Conservation (phyloP, 2,329 filamentous ascomycete genomes). For the Penicillium sp. region DNA sequence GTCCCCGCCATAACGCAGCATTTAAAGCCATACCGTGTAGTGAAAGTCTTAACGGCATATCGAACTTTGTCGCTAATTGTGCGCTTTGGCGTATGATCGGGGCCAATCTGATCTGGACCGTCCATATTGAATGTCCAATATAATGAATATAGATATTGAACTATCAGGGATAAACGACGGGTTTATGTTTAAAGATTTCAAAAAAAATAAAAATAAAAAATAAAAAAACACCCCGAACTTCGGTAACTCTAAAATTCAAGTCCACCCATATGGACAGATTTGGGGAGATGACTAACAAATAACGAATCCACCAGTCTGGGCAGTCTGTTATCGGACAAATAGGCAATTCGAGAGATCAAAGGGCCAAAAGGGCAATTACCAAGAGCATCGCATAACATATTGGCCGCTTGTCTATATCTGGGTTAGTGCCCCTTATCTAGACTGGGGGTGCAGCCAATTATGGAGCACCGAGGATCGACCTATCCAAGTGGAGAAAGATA, state of each 20-base stretch:
- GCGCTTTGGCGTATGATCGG: conserved; percentile 38
- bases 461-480: background rate
- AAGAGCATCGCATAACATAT: conserved; percentile 17
- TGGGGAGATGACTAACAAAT: conserved; percentile 2
- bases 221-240: background rate
- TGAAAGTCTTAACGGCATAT: conserved; percentile 38
- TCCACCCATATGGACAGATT: background rate
- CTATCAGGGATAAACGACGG: background rate
- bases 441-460: background rate
- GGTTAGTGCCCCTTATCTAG: conserved; percentile 2
- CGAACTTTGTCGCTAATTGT: conserved; percentile 37
- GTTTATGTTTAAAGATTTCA: background rate
- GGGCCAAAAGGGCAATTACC: conserved; percentile 8
- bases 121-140: conserved; percentile 27
- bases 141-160: background rate
- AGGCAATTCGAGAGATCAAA: too few species aligned
- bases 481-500: conserved; percentile 8
- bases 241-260: conserved; percentile 3
- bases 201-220: background rate
- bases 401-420: background rate
- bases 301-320: background rate
- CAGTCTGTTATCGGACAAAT: background rate
- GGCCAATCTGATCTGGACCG: conserved; percentile 45
- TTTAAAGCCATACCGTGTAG: conserved; percentile 37
- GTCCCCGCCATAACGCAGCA: background rate